Base-by-base conservation (phyloP, 1,139 yeast species). In the Hansenula anomala region DNA sequence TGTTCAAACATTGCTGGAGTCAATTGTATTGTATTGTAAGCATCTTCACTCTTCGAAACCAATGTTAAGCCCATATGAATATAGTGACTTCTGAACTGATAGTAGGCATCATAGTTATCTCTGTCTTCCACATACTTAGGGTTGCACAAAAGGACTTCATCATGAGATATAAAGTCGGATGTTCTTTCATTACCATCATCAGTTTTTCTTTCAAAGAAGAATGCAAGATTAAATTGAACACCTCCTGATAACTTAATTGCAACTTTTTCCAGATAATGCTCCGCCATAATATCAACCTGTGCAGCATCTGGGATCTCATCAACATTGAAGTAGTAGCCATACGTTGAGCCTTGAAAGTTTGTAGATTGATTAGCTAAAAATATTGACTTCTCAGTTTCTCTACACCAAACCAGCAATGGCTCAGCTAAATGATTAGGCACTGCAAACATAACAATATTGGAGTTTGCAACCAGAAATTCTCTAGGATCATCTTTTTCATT, bases 31-130 rank as follows among this genome's bases (percentile, higher is more conserved):
- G 89, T 72, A 60, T 89, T 90, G 51, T 75, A 78, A 2, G 84
- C 65, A 56, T 66, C 40, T 7, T 47, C 45, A 13, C 55, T 45
- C 13, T 55, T 59, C 0, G 95, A 85, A 31, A 71, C 63, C 33
- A 90, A 69, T 0, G 86, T 71, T 24, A 90, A 69, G 0, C 94
- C 86, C 74, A 90, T 66, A 56, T 88, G 96, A 15, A 89, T 69
- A 51, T 74, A 85, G 38, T 85, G 79, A 40, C 94, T 80, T 56
- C 97, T 66, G 63, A 85, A 90, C 0, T 87, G 94, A 5, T 59
- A 58, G 54, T 81, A 90, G 0, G 96, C 86, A 58, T 92, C 97
- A 51, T 81, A 80, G 0, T 55, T 60, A 2, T 62, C 57, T 4
- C 48, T 36, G 41, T 71, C 67, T 11, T 66, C 51, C 4, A 85